Conservation (phyloP, 495 filamentous ascomycete genomes). For the Xylaria curta region DNA sequence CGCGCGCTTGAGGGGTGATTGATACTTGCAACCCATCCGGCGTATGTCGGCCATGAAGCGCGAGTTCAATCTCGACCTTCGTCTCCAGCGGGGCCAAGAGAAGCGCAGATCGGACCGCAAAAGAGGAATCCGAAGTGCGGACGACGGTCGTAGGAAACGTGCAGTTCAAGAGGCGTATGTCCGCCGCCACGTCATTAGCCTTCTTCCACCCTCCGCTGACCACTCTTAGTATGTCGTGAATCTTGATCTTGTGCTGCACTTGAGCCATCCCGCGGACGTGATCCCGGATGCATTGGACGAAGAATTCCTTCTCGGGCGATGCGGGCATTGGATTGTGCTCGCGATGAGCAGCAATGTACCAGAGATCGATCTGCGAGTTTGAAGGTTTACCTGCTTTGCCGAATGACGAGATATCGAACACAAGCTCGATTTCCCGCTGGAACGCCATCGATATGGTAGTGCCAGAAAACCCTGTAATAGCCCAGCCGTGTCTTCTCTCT, state of each 20-base stretch:
- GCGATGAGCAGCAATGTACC: constrained; percentile 60
- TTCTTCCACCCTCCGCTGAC: constrained; percentile 67
- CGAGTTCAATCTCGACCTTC: constrained; percentile 62
- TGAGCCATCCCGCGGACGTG: constrained; percentile 59
- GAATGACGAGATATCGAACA: constrained; percentile 73
- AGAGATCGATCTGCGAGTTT: constrained; percentile 53
- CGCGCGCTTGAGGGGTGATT: constrained; percentile 53
- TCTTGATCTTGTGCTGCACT: constrained; percentile 52
- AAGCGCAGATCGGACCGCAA: constrained; percentile 59
- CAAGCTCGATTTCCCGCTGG: constrained; percentile 74
- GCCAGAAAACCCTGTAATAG: constrained; percentile 66
- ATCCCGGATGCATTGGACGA: constrained; percentile 68
- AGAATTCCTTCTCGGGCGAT: constrained; percentile 69
- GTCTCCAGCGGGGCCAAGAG: constrained; percentile 64
- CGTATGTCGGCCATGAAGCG: constrained; percentile 34
- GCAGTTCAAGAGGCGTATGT: constrained; percentile 61
- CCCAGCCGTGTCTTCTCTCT: constrained; percentile 80
- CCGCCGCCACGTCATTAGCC: constrained; percentile 56
- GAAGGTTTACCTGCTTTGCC: constrained; percentile 28
- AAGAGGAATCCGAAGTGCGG: constrained; percentile 62
- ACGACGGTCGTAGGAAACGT: constrained; percentile 59
- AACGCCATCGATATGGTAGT: constrained; percentile 79
- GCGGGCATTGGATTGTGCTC: constrained; percentile 54
- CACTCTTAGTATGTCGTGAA: constrained; percentile 60
- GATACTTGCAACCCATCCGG: constrained; percentile 52